Evolutionary conservation across 768 basidiomycete species (phyloP).

Genomic region (Naganishia antarctica): DNA sequence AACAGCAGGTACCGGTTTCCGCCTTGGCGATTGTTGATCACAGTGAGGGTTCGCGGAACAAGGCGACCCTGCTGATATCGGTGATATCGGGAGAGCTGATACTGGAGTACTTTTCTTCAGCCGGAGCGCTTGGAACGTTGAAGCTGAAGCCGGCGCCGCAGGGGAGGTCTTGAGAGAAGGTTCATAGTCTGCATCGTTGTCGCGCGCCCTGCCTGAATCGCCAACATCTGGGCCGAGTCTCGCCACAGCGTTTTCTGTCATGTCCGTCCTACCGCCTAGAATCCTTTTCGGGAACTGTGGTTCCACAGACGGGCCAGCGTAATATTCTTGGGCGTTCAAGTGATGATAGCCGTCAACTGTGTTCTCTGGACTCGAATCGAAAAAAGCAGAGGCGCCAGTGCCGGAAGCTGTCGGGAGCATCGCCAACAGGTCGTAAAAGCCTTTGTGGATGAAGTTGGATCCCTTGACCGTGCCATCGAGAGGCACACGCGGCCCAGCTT

Average conservation of each 20-base stretch:
- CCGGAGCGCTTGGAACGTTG: too few species aligned
- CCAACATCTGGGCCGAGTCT: too few species aligned
- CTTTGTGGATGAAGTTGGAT: slow-evolving; percentile 21
- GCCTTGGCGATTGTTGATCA: not conserved
- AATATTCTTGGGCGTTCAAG: not conserved
- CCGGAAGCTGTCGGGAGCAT: not conserved
- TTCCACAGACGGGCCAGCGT: too few species aligned
- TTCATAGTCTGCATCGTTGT: too few species aligned
- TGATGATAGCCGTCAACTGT: not conserved
- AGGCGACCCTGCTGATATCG: not conserved
- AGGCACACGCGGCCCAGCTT: not conserved
- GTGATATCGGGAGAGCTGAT: not conserved
- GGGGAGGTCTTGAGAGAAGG: not conserved
- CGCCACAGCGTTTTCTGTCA: too few species aligned
- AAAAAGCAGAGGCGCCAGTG: slow-evolving; percentile 3
- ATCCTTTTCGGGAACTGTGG: too few species aligned
- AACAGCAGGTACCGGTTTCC: not conserved
- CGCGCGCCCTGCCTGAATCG: too few species aligned
- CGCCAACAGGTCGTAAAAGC: slow-evolving; percentile 22
- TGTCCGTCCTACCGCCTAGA: too few species aligned
- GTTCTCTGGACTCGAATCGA: not conserved
- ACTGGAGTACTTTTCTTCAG: not conserved
- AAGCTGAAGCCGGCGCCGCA: too few species aligned
- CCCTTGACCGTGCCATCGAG: not conserved
- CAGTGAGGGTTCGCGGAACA: not conserved